Base-by-base conservation (phyloP, 495 filamentous ascomycete genomes). In the Daldinia childiae region DNA sequence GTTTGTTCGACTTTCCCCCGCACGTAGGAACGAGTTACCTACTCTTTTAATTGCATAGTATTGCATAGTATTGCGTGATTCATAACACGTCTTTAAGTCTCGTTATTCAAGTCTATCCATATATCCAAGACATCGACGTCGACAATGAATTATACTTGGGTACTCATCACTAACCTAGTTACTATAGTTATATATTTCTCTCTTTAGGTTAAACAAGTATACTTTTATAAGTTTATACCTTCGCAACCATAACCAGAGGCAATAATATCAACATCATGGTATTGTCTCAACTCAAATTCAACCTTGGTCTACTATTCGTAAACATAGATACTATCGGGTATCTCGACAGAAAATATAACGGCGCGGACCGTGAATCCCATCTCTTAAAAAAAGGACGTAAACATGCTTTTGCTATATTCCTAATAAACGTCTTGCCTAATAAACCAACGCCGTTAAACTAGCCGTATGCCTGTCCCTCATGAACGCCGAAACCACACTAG, bases 41-140 rank as follows among this genome's bases (percentile, higher is more conserved):
- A 54, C 54, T 58, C 52, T 59, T 59, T 63, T 63, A 69, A 69
- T 63, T 69, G 59, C 66, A 69, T 48, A 48, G 41, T 19, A 45
- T 19, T 45, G 41, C 41, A 69, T 63, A 48, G 41, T 19, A 45
- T 45, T 45, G 41, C 41, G 41, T 45, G 17, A 45, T 45, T 45
- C 41, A 45, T 45, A 45, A 45, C 19, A 2, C 14, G 38, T 39
- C 38, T 39, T n/a, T 15, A 1, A 39, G 39, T 17, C 39, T 7
- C 5, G 7, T 39, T 39, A 39, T n/a, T 8, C 4, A 39, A 4
- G 38, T 39, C 38, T 39, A 39, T 39, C n/a, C n/a, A n/a, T n/a
- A n/a, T n/a, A n/a, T n/a, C n/a, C n/a, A n/a, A n/a, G n/a, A n/a
- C n/a, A n/a, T n/a, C n/a, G n/a, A n/a, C n/a, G n/a, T n/a, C n/a